phyloP scores from a whole-genome alignment of 805 yeast species.

The Kuraishia ogatae region DNA sequence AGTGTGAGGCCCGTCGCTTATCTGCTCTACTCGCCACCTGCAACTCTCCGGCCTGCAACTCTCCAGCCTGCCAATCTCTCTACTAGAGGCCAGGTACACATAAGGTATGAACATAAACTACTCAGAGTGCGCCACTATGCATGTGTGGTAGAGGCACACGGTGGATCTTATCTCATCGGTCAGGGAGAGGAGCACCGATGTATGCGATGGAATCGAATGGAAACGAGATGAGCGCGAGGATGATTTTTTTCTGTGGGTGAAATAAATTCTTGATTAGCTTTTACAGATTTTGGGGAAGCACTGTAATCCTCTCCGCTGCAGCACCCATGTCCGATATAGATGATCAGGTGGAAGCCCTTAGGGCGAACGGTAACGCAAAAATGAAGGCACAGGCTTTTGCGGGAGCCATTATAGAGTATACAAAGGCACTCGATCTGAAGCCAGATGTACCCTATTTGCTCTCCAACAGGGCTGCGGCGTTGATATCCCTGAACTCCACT shows the following conservation, averaged over 20 bases:
- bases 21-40: too few species aligned
- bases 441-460: conserved; percentile 24
- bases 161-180: neutral
- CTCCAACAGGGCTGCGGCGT: conserved; percentile 32
- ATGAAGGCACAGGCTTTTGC: conserved; percentile 17
- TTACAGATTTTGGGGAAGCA: too few species aligned
- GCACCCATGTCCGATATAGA: neutral
- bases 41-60: too few species aligned
- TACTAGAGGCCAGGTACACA: too few species aligned
- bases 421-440: conserved; percentile 24
- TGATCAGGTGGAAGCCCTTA: conserved; percentile 5
- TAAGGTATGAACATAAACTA: too few species aligned
- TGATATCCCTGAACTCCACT: conserved; percentile 23
- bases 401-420: conserved; percentile 26
- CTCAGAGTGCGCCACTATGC: too few species aligned
- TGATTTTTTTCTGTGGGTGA: too few species aligned
- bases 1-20: too few species aligned
- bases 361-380: conserved; percentile 19
- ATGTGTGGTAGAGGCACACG: too few species aligned
- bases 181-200: neutral
- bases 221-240: neutral
- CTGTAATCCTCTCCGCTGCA: neutral
- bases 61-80: too few species aligned
- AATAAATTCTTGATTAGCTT: too few species aligned
- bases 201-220: neutral